phyloP scores from a whole-genome alignment of 176 grass and related monocot genomes.

The Ananas comosus region DNA sequence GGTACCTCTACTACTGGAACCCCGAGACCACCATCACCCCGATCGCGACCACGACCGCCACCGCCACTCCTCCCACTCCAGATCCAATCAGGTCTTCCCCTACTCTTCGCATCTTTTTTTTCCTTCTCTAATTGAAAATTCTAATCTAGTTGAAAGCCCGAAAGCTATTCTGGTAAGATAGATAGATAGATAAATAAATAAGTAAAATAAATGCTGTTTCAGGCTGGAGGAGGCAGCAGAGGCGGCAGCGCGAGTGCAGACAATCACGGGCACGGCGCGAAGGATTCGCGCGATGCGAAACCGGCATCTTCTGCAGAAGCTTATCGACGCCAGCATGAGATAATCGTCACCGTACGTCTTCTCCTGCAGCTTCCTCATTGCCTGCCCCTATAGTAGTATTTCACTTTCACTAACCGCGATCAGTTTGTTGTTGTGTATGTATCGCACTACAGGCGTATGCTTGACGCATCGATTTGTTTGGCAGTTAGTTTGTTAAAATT shows the following conservation, averaged over 20 bases:
- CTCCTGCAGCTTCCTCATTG: neutral
- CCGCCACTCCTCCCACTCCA: slow-evolving; percentile 12
- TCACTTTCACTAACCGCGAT: neutral
- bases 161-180: too few species aligned
- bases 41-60: slow-evolving; percentile 48
- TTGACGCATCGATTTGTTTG: too few species aligned
- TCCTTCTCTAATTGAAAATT: too few species aligned
- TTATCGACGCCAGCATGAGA: slow-evolving; percentile 77
- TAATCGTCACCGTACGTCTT: slow-evolving; percentile 60
- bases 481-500: too few species aligned
- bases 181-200: too few species aligned
- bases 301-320: slow-evolving; percentile 38
- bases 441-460: too few species aligned
- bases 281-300: slow-evolving; percentile 21
- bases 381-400: neutral
- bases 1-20: slow-evolving; percentile 99
- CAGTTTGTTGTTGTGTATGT: neutral
- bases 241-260: slow-evolving; percentile 11
- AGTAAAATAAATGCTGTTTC: neutral
- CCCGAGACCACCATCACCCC: slow-evolving; percentile 56
- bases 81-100: slow-evolving; percentile 23
- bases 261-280: neutral
- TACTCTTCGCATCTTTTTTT: neutral
- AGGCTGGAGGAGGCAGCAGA: slow-evolving; percentile 17
- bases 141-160: too few species aligned